A percentile compares a stretch with the other conserved stretches of the same genome.
phyloP scores from a whole-genome alignment of 345 rosid species.

The Syzygium grande region DNA sequence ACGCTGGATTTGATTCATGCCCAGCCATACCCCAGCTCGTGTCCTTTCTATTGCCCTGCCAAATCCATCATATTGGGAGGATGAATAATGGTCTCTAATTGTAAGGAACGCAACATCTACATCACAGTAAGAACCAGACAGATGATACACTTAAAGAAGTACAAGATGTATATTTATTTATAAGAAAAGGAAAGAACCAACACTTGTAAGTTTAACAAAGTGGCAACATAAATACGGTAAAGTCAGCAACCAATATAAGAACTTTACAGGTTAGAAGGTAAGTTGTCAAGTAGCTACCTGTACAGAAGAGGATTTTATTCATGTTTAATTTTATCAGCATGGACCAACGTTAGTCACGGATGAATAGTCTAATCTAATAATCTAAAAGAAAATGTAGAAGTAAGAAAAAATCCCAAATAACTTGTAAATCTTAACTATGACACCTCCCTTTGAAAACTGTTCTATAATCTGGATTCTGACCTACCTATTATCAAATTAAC shows the following conservation, averaged over 20 bases:
- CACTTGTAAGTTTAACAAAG: not conserved
- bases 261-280: not conserved
- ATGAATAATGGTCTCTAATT: not conserved
- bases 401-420: not conserved
- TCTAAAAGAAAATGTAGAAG: not conserved
- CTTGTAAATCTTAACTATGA: not conserved
- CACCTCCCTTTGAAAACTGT: not conserved
- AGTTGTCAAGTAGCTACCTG: not conserved
- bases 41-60: constrained; percentile 56
- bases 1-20: constrained; percentile 67
- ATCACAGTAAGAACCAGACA: not conserved
- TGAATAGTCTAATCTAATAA: not conserved
- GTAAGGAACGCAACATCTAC: not conserved
- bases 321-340: not conserved
- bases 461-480: not conserved
- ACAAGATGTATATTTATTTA: not conserved
- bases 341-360: not conserved
- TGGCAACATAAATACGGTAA: not conserved
- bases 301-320: not conserved
- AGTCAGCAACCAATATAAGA: not conserved
- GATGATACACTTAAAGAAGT: not conserved
- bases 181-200: not conserved
- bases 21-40: constrained; percentile 72
- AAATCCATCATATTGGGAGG: not conserved
- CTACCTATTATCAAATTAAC: not conserved